A percentile compares a stretch with the other conserved stretches of the same genome.
Evolutionary conservation across 148 eudicot genomes (phyloP).

Genomic region (Drosera capensis): DNA sequence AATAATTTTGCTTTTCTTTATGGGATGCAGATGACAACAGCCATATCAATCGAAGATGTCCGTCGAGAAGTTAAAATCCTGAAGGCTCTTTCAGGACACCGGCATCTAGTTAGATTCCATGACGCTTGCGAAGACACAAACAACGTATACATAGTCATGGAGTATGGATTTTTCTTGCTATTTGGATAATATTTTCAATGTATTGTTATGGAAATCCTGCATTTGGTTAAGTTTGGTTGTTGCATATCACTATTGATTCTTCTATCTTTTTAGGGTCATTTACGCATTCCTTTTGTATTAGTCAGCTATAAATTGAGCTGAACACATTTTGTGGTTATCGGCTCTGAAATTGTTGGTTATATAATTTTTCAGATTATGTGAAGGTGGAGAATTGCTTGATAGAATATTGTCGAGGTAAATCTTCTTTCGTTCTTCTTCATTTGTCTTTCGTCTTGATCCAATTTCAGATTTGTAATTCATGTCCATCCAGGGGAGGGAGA

Average conservation of each 20-base stretch:
- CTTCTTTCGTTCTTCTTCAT: not conserved
- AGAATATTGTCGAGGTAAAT: constrained; percentile 80
- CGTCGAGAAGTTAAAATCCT: constrained; percentile 96
- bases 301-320: not conserved
- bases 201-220: too few relatives aligned
- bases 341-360: not conserved
- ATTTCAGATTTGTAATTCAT: constrained; percentile 10
- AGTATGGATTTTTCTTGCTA: constrained; percentile 35
- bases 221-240: too few relatives aligned
- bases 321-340: not conserved
- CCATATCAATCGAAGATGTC: constrained; percentile 96
- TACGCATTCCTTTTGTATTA: too few relatives aligned
- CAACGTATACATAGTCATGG: constrained; percentile 85
- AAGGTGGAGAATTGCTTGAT: constrained; percentile 95
- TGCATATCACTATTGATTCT: too few relatives aligned
- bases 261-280: too few relatives aligned
- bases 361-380: constrained; percentile 62
- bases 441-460: not conserved
- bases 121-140: constrained; percentile 86
- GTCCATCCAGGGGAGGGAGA: constrained; percentile 65
- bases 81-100: constrained; percentile 87
- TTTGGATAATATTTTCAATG: not conserved
- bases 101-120: constrained; percentile 64
- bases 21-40: constrained; percentile 95
- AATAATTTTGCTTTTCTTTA: not conserved